Evolutionary conservation across 257 asterid genomes (phyloP), one percentile per base, ranked within the genome.

Genomic region (Rauvolfia tetraphylla): DNA sequence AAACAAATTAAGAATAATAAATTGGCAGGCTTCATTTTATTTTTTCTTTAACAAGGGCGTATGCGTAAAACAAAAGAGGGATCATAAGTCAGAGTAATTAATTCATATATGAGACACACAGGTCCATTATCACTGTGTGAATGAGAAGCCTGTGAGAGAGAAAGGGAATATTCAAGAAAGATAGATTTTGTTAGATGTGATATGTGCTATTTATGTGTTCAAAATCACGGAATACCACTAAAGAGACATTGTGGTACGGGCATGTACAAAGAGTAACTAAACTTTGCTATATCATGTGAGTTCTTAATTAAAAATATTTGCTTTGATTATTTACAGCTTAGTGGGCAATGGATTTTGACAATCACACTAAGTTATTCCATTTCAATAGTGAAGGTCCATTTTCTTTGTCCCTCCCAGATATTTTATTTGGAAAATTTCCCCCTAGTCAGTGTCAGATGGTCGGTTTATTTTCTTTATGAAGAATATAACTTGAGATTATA

Each of bases 211-310:
- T 57, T 68, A 27, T 42, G 61, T 61, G 29, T 65, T 65, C 48
- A 20, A 13, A 65, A 62, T 51, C 62, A 75, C 33, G 73, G 65
- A 75, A 44, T 75, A 63, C 73, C 79, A 75, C 73, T 63, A 63
- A 48, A 65, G 79, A 48, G 73, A 75, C 73, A 75, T 27, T n/a
- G 41, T 57, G 44, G 78, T 41, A 59, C 58, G 71, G 70, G 18
- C 78, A 59, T 59, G 78, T 59, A 74, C 78, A 59, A 72, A 59
- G 44, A 74, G 6, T 74, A 74, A 58, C 31, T 27, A 42, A 63
- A 59, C 56, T 31, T 63, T 63, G 79, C 51, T 31, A 46, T 75
- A 53, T 63, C 51, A 48, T 42, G n/a, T 41, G 57, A 74, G 71
- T 59, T 41, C 46, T 74, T 74, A 59, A 59, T 59, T 59, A 38